Base-by-base conservation (phyloP, 1,284 basidiomycete genomes). In the Ustilago lituana region DNA sequence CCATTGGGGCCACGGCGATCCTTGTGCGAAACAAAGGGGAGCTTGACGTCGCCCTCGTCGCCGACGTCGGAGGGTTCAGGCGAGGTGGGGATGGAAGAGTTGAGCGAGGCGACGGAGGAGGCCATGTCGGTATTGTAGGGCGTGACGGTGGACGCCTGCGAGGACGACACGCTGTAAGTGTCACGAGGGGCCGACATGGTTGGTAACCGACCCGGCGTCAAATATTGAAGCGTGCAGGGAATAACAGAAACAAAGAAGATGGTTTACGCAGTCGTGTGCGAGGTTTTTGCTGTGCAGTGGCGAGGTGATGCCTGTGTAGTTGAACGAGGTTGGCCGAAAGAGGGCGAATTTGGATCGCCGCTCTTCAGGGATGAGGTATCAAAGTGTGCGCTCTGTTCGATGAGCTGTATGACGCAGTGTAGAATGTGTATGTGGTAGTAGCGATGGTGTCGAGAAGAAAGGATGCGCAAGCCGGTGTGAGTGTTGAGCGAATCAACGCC, bases 1-100 rank as follows among this genome's bases (percentile, higher is more conserved):
- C 69, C 69, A 44, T 72, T 72, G 56, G 69, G 64, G 19, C 69
- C 69, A 11, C 69, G 63, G 17, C 69, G 55, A 32, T 67, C 69
- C 57, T 72, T 72, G 64, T 72, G 69, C 29, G 58, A 65, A 47
- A 72, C 37, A 32, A 67, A 72, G 46, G 60, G 55, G 6, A 43
- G 50, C 45, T 63, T 67, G 55, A 40, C n/a, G 19, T 49, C 31
- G 14, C 43, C 57, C 46, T 56, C 61, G 32, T 71, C 68, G 41
- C 64, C 69, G 27, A 64, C 20, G 38, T 60, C 55, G 35, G 59
- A 72, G 15, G 64, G 69, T 29, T 67, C 63, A 19, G 69, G 69
- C 3, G 69, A 72, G 36, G 69, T 72, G 15, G 64, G 58, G 39
- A 64, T 58, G 45, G 69, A 67, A 10, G 69, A 72, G 46, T 63